Evolutionary conservation across 2,329 filamentous ascomycete genomes (phyloP), one percentile per base, ranked within the genome.

Genomic region (Botryosphaeria dothidea): DNA sequence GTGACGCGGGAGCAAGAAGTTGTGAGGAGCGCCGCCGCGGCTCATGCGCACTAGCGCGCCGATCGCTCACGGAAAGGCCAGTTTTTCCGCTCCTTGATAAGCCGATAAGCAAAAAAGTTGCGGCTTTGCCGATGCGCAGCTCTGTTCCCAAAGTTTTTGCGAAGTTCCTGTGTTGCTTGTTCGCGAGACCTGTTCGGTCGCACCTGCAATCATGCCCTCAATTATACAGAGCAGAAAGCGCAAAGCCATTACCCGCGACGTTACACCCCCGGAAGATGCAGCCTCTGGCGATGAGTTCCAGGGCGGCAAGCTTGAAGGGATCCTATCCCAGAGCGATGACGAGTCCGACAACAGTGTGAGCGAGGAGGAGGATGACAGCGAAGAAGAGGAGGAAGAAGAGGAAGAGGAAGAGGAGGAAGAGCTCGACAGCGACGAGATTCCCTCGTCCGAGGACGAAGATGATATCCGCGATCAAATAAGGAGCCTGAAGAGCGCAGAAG

Each of bases 391-490:
- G 46, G 73, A 70, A 1, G 71, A 71, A 19, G 69, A 66, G 0
- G 74, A 76, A 41, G 72, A 70, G 29, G 71, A 70, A 1, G 71
- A 71, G 0, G 74, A 76, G 43, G 72, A 75, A 45, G 72, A 70
- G 43, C 65, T 78, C 19, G 75, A 78, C 51, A 77, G 76, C 69
- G 76, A 80, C 65, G 77, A 79, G 64, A 73, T 77, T 8, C 74
- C 75, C 3, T 77, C 76, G 4, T 78, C 77, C 19, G 76, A 77
- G 36, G 79, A 77, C 25, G 77, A 77, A 36, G 77, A 77, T 38
- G 77, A 79, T 64, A 78, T 82, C 19, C 76, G 79, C 58, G 72
- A 80, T 66, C 80, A 82, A 66, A 72, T 82, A 54, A 78, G 78
- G 60, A 77, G 78, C 57, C 67, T 82, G 58, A 78, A 78, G 65